phyloP scores from a whole-genome alignment of 2,329 filamentous ascomycete species.

The Dactylellina sp. region DNA sequence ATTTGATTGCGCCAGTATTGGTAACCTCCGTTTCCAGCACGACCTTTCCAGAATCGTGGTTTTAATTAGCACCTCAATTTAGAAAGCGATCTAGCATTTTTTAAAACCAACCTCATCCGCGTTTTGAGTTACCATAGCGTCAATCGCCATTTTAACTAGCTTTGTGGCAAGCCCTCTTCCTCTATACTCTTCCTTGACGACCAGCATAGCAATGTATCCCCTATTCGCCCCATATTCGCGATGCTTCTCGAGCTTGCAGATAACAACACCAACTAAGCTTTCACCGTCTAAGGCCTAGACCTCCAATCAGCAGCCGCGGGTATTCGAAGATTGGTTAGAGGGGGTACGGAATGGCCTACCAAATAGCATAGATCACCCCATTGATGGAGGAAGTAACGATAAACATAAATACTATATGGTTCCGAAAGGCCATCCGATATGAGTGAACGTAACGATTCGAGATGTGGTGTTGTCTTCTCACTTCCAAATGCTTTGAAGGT shows the following conservation, averaged over 20 bases:
- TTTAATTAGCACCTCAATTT: slow-evolving; percentile 5
- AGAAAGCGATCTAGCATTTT: slow-evolving; percentile 1
- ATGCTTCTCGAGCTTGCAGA: slow-evolving; percentile 94
- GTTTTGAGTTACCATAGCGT: slow-evolving; percentile 83
- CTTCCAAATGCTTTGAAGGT: slow-evolving; percentile 43
- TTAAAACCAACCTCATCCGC: slow-evolving; percentile 77
- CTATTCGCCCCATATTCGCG: slow-evolving; percentile 82
- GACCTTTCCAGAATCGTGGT: slow-evolving; percentile 67
- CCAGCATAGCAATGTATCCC: slow-evolving; percentile 98
- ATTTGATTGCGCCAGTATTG: slow-evolving; percentile 86
- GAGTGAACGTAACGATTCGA: slow-evolving; percentile 87
- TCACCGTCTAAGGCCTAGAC: slow-evolving; percentile 71
- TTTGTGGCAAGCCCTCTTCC: slow-evolving; percentile 85
- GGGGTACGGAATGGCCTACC: slow-evolving; percentile 66
- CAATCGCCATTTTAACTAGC: slow-evolving; percentile 88
- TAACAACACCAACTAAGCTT: slow-evolving; percentile 86
- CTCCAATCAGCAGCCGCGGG: not conserved
- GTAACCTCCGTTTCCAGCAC: slow-evolving; percentile 96
- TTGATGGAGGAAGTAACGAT: slow-evolving; percentile 96
- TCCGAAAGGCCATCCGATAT: slow-evolving; percentile 97
- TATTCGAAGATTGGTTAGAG: not conserved
- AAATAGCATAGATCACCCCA: slow-evolving; percentile 98
- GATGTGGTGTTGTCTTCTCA: slow-evolving; percentile 72
- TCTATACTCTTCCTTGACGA: slow-evolving; percentile 82
- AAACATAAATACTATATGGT: slow-evolving; percentile 99